A percentile compares a stretch with the other conserved stretches of the same genome.
Conservation (phyloP, 768 basidiomycete species). For the Asterophora parasitica region DNA sequence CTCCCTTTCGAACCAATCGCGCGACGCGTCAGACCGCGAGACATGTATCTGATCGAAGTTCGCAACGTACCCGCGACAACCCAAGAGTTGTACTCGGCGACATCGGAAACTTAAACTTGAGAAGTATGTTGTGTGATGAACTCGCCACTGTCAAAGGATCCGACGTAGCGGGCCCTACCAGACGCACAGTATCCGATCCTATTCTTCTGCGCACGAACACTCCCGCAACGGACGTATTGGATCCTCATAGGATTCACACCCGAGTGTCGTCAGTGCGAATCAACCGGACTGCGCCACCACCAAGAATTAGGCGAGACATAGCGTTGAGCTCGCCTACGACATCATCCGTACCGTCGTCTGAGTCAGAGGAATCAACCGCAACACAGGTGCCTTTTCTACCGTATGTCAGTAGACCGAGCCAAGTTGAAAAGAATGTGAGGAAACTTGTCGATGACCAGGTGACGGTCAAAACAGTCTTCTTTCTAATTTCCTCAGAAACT, state of each 20-base stretch:
- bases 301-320: not conserved
- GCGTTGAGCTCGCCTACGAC: not conserved
- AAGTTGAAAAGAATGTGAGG: not conserved
- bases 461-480: not conserved
- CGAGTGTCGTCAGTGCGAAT: not conserved
- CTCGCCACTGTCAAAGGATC: conserved; percentile 6
- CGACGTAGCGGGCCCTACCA: conserved; percentile 5
- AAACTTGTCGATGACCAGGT: not conserved
- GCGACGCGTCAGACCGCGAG: not conserved
- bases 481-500: not conserved
- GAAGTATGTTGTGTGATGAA: conserved; percentile 17
- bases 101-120: conserved; percentile 19
- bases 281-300: conserved; percentile 3
- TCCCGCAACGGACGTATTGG: not conserved
- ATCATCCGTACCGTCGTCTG: not conserved
- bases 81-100: conserved; percentile 11
- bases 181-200: conserved; percentile 31
- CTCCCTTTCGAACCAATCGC: not conserved
- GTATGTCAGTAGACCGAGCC: not conserved
- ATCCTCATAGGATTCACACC: not conserved
- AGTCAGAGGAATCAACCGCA: not conserved
- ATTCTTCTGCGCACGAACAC: conserved; percentile 12
- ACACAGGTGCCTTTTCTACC: not conserved
- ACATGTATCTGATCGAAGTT: conserved; percentile 10
- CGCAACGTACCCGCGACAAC: conserved; percentile 2